Evolutionary conservation across 495 filamentous ascomycete species (phyloP).

Genomic region (Tetracladium marchalianum): DNA sequence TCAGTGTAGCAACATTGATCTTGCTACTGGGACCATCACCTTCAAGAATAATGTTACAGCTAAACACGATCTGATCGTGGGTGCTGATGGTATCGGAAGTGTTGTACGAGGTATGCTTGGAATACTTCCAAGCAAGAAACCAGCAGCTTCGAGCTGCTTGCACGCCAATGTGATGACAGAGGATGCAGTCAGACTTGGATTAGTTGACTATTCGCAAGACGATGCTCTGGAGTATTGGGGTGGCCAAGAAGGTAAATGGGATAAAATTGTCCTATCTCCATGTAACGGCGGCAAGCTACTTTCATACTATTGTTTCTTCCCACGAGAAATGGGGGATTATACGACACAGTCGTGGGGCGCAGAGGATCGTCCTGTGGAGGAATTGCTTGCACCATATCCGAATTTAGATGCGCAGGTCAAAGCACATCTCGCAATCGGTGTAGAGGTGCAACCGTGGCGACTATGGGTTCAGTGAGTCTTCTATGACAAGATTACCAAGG

Average conservation of each 20-base stretch:
- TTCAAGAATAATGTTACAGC: slow-evolving; percentile 41
- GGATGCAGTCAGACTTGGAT: slow-evolving; percentile 9
- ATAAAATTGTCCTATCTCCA: slow-evolving; percentile 21
- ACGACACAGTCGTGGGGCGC: background rate
- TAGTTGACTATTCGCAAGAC: slow-evolving; percentile 12
- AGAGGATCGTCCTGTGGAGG: slow-evolving; percentile 4
- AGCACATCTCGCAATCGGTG: slow-evolving; percentile 13
- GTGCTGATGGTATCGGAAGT: slow-evolving; percentile 38
- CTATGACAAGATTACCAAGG: no score
- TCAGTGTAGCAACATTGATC: slow-evolving; percentile 44
- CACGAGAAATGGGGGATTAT: slow-evolving; percentile 14
- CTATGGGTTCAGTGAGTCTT: slow-evolving; percentile 20
- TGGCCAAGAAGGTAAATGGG: slow-evolving; percentile 11
- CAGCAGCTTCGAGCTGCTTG: slow-evolving; percentile 34
- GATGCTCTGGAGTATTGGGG: slow-evolving; percentile 24
- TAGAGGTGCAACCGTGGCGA: slow-evolving; percentile 30
- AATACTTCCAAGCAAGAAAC: slow-evolving; percentile 33
- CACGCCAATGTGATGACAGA: slow-evolving; percentile 33
- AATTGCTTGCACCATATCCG: slow-evolving; percentile 12
- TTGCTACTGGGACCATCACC: slow-evolving; percentile 38
- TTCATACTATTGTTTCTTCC: slow-evolving; percentile 26
- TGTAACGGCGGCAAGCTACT: slow-evolving; percentile 18
- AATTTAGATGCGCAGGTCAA: slow-evolving; percentile 16
- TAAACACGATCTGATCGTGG: slow-evolving; percentile 44
- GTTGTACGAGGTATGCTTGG: slow-evolving; percentile 21